phyloP scores from a whole-genome alignment of 179 eudicot genomes.

The Gypsophila paniculata region DNA sequence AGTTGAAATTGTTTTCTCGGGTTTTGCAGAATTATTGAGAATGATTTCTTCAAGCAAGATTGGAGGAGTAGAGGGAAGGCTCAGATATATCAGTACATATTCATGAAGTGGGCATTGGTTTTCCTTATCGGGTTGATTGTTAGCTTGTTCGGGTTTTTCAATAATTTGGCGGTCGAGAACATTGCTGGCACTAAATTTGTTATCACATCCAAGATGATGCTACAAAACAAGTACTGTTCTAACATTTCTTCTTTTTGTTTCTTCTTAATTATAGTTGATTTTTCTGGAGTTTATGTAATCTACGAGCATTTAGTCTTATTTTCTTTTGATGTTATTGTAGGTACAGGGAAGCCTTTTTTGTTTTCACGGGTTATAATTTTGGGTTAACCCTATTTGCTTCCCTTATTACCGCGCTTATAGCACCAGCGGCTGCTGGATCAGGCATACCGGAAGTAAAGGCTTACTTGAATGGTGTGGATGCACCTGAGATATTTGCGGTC shows the following conservation, averaged over 20 bases:
- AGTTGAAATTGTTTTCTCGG: slow-evolving; percentile 7
- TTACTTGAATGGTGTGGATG: slow-evolving; percentile 88
- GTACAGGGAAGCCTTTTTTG: slow-evolving; percentile 53
- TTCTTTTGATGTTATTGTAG: slow-evolving; percentile 29
- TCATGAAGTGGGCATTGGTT: slow-evolving; percentile 79
- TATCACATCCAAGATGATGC: slow-evolving; percentile 78
- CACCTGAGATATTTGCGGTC: slow-evolving; percentile 67
- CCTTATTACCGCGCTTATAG: slow-evolving; percentile 57
- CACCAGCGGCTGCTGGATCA: slow-evolving; percentile 95
- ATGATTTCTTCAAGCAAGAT: slow-evolving; percentile 77
- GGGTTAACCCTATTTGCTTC: slow-evolving; percentile 68
- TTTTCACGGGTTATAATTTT: slow-evolving; percentile 64
- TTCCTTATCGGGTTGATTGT: slow-evolving; percentile 60
- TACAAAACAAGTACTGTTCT: slow-evolving; percentile 33
- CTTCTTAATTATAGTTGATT: neutral
- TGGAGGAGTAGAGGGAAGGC: slow-evolving; percentile 62
- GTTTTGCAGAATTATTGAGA: slow-evolving; percentile 67
- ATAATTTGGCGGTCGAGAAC: slow-evolving; percentile 74
- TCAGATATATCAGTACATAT: slow-evolving; percentile 64
- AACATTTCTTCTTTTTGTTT: neutral
- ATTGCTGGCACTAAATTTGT: slow-evolving; percentile 81
- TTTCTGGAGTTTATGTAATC: neutral
- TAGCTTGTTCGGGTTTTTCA: slow-evolving; percentile 64
- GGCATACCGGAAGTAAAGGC: slow-evolving; percentile 97
- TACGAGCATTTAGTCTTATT: neutral